Percentiles rank a stretch among this genome's conserved stretches.
These are phyloP conservation scores for Pezicula neosporulosa DNA, from an alignment of 2,329 filamentous ascomycete species.

Conservation along the genomic window DNA sequence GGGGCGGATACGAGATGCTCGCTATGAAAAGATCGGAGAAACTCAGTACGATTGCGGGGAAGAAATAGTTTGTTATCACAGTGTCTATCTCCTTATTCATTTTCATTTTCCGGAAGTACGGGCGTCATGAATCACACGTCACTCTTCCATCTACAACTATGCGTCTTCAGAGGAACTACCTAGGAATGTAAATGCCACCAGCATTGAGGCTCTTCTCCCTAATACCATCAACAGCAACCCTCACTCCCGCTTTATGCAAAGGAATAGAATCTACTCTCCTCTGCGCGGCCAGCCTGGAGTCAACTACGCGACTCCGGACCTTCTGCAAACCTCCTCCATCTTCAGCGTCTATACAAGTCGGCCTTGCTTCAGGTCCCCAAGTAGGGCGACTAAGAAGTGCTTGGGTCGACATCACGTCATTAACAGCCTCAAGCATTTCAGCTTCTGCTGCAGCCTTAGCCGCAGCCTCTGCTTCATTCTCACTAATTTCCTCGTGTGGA, in stretches of 20 bases:
- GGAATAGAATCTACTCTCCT: slow-evolving; percentile 55
- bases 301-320: slow-evolving; percentile 41
- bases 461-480: slow-evolving; percentile 39
- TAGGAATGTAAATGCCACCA: slow-evolving; percentile 35
- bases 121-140: too few species aligned
- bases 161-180: slow-evolving; percentile 7
- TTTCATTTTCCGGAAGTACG: too few species aligned
- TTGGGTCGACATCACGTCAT: slow-evolving; percentile 33
- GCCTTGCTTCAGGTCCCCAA: slow-evolving; percentile 31
- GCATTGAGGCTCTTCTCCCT: slow-evolving; percentile 38
- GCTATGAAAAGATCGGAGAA: too few species aligned
- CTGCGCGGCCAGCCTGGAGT: slow-evolving; percentile 46
- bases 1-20: too few species aligned
- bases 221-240: slow-evolving; percentile 43
- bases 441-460: slow-evolving; percentile 33
- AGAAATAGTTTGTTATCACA: too few species aligned
- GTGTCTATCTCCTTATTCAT: too few species aligned
- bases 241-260: slow-evolving; percentile 54
- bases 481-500: slow-evolving; percentile 37
- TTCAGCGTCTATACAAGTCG: slow-evolving; percentile 29
- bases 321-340: slow-evolving; percentile 35
- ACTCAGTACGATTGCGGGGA: too few species aligned
- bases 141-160: too few species aligned
- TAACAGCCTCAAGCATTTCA: slow-evolving; percentile 33
- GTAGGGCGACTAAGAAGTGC: slow-evolving; percentile 33